A percentile compares a stretch with the other conserved stretches of the same genome.
Evolutionary conservation across 148 eudicot genomes (phyloP).

Genomic region (Silene latifolia): DNA sequence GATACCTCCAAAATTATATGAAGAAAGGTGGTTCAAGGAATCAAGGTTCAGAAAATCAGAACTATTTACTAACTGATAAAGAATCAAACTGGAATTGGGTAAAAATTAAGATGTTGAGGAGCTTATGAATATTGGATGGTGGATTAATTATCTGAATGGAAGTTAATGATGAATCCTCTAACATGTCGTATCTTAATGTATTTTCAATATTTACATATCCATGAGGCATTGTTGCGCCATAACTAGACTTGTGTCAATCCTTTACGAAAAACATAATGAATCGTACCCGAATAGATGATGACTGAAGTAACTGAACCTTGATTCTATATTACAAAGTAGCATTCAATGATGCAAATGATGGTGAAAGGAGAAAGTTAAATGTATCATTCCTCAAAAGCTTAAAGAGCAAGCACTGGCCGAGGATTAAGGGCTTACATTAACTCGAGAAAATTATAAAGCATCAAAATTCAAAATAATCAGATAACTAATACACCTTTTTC

Average conservation of each 20-base stretch:
- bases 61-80: background rate
- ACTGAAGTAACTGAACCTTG: background rate
- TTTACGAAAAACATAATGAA: background rate
- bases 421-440: too few species aligned
- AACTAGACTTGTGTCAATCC: background rate
- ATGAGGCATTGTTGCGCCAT: background rate
- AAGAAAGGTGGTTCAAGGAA: background rate
- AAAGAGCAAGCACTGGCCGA: background rate
- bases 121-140: background rate
- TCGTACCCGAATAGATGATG: background rate
- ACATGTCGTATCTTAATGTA: background rate
- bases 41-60: background rate
- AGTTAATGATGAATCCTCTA: background rate
- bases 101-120: background rate
- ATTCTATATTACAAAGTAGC: background rate
- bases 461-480: constrained; percentile 9
- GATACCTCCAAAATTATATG: background rate
- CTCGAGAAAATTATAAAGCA: background rate
- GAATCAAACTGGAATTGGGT: background rate
- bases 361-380: background rate
- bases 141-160: background rate
- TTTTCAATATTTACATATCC: background rate
- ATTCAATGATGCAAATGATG: background rate
- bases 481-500: background rate
- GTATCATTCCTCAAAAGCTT: too few species aligned